Evolutionary conservation across 1,139 yeast genomes (phyloP), one percentile per base, ranked within the genome.

Genomic region (Pichia kudriavzevii): DNA sequence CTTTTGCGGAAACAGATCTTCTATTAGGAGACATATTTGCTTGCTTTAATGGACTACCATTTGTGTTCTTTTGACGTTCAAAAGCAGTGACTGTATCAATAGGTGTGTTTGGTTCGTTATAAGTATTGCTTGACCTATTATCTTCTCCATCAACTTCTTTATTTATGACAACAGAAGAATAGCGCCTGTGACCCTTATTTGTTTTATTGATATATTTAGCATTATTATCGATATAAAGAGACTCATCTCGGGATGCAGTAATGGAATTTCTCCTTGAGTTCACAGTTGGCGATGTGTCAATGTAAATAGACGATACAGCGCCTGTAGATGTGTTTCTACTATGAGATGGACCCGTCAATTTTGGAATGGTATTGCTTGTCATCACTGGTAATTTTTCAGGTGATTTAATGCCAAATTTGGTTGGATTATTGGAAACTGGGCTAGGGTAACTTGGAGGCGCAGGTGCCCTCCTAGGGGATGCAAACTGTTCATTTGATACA

Each of bases 391-490:
- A 22, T 11, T 26, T 33, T n/a, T 34, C 42, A 14, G 45, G 35
- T 5, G 48, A 39, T 11, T 44, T 49, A 12, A 48, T 42, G 16
- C 63, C 64, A 46, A 60, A 56, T 32, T 48, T 41, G 16, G 36
- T 35, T 20, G 46, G 46, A 35, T 43, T 42, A 28, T 52, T 43
- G 11, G 58, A 41, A 48, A 66, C 65, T 2, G 76, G 75, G 30
- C 69, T 67, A 29, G 69, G 65, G 31, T 61, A 63, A 5, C 63
- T 52, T 2, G 79, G 79, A 6, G 79, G 79, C 36, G 64, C 66
- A 2, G 83, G 83, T 0, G 82, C 79, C 47, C 63, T 72, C 53
- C 83, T 63, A 17, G 83, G 84, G 0, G 83, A 75, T 22, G 64
- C 53, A 49, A 76, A 75, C 28, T 49, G 47, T 19, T 38, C 40